Base-by-base conservation (phyloP, 2,329 filamentous ascomycete genomes). In the Aspergillus pseudoviridinutans region DNA sequence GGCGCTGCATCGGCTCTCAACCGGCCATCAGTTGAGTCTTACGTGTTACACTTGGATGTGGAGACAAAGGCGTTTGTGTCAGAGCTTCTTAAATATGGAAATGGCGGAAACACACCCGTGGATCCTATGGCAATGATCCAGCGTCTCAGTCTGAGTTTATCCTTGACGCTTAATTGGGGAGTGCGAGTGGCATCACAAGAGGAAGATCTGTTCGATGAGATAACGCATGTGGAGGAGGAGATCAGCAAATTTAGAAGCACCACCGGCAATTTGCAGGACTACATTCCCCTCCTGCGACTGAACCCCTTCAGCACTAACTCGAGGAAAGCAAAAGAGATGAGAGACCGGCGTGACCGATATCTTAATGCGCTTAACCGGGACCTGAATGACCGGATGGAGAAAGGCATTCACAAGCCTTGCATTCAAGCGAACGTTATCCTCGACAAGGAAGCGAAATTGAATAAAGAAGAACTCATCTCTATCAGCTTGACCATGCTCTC, bases 181-280 rank as follows among this genome's bases (percentile, higher is more conserved):
- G 80, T 82, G 0, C 79, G 86, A 0, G 81, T 89, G 70, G 78
- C 77, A 12, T 83, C 79, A 17, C 80, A 85, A 55, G 77, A 87
- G 0, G 84, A 87, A 61, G 78, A 82, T 27, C 75, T 92, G 17
- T 80, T 92, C 10, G 79, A 84, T 10, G 90, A 92, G 66, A 91
- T 93, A 58, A 85, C 87, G 0, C 79, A 87, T 49, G 89, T 92
- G 2, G 90, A 92, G 68, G 82, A 88, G 25, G 85, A 85, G 29
- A 86, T 93, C 50, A 87, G 85, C 55, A 87, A 87, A 61, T 87
- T 91, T 62, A 78, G 90, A 49, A 88, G 84, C n/a, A 91, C 88
- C 1, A 89, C 86, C 52, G 89, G 91, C 66, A 92, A 92, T 66
- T 87, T 88, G 79, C 87, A 90, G 65, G 90, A 93, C 67, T 92